A percentile compares a stretch with the other conserved stretches of the same genome.
Evolutionary conservation across 352 stramenopile genomes (phyloP).

Genomic region (Globisporangium parvum): DNA sequence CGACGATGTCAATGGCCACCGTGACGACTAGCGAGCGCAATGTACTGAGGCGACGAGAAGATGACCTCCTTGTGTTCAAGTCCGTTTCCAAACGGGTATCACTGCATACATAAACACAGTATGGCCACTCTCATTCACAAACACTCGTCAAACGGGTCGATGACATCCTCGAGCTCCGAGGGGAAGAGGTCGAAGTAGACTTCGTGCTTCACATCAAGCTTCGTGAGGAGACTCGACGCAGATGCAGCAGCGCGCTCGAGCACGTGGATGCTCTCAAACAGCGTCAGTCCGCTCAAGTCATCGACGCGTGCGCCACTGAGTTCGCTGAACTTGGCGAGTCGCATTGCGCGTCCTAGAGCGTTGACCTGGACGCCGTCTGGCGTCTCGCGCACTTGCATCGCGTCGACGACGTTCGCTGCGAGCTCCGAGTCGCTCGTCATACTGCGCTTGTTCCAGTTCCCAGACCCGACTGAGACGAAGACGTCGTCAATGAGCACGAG

Average conservation of each 20-base stretch:
- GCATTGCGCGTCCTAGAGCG: constrained; percentile 32
- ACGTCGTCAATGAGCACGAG: constrained; percentile 82
- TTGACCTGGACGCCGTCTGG: constrained; percentile 28
- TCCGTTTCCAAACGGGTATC: not conserved
- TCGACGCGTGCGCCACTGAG: constrained; percentile 21
- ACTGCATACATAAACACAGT: not conserved
- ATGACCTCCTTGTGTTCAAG: no score
- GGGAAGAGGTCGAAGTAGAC: constrained; percentile 33
- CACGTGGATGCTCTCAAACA: constrained; percentile 17
- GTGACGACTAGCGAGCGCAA: not conserved
- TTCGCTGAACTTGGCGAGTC: constrained; percentile 47
- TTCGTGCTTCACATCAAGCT: constrained; percentile 12
- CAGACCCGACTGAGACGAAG: constrained; percentile 77
- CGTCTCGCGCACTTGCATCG: constrained; percentile 16
- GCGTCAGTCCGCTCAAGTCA: constrained; percentile 12
- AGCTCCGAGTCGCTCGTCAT: constrained; percentile 70
- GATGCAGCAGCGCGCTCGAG: constrained; percentile 12
- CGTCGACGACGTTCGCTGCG: constrained; percentile 43
- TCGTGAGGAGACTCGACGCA: constrained; percentile 6
- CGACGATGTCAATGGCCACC: constrained; percentile 17
- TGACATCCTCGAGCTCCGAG: constrained; percentile 20
- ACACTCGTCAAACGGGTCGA: constrained; percentile 24
- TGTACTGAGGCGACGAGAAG: not conserved
- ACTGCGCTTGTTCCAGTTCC: constrained; percentile 90
- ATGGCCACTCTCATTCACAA: not conserved